Percentiles rank a stretch among this genome's conserved stretches.
Evolutionary conservation across 768 basidiomycete species (phyloP).

Genomic region (Mycena haematopus): DNA sequence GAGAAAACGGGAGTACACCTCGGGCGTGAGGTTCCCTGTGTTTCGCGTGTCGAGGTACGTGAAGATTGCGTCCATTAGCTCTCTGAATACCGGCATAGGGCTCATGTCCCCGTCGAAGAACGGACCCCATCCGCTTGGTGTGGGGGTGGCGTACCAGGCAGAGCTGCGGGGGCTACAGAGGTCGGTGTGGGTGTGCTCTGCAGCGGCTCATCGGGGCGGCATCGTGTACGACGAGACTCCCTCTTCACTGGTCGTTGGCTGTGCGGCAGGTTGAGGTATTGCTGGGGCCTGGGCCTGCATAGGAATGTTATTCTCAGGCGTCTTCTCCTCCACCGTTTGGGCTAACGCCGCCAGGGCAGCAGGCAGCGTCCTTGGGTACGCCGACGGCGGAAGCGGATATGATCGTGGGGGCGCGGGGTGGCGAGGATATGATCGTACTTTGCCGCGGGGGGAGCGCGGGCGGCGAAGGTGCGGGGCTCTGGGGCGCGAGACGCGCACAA

Average conservation of each 20-base stretch:
- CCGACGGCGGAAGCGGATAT: no score
- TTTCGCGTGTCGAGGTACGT: slow-evolving; percentile 22
- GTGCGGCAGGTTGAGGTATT: no score
- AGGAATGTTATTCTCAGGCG: no score
- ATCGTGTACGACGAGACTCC: background rate
- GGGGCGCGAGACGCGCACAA: background rate
- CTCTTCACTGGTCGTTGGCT: no score
- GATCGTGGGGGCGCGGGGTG: no score
- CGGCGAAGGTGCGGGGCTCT: background rate
- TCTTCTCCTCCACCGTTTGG: no score
- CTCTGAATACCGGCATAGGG: slow-evolving; percentile 4
- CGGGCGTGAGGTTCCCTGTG: slow-evolving; percentile 21
- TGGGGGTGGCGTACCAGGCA: background rate
- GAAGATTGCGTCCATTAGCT: slow-evolving; percentile 24
- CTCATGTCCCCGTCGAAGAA: slow-evolving; percentile 23
- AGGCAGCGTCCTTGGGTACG: background rate
- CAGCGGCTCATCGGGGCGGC: background rate
- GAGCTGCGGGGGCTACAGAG: background rate
- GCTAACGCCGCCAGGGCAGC: background rate
- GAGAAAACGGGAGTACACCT: slow-evolving; percentile 27
- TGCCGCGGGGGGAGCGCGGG: background rate
- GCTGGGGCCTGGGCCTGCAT: no score
- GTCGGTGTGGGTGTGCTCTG: background rate
- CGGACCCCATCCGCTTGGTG: slow-evolving; percentile 14
- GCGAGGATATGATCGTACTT: background rate